These are phyloP conservation scores for Phytophthora uliginosa DNA, from an alignment of 352 stramenopile species.

Conservation along the genomic window DNA sequence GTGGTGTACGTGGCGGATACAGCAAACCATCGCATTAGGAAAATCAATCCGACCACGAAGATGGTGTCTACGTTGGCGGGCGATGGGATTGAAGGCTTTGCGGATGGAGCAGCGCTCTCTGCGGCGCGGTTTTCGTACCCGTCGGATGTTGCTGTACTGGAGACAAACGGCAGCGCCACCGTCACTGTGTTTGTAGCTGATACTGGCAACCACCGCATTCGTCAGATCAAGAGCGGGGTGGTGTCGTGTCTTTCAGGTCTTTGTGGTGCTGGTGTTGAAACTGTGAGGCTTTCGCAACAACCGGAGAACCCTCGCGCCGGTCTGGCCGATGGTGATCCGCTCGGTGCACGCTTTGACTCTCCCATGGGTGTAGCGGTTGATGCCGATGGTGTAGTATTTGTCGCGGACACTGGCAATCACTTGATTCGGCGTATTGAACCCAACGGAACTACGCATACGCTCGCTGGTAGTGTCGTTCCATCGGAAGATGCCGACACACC, in stretches of 20 bases:
- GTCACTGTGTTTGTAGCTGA: conserved; percentile 79
- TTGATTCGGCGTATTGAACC: conserved; percentile 90
- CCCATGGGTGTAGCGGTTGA: conserved; percentile 92
- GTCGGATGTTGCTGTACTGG: conserved; percentile 71
- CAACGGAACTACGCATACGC: conserved; percentile 67
- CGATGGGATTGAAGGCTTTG: conserved; percentile 54
- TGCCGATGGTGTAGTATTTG: conserved; percentile 87
- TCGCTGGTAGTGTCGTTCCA: conserved; percentile 68
- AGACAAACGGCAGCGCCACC: conserved; percentile 40
- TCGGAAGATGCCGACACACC: conserved; percentile 75
- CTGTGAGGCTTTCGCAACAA: conserved; percentile 38
- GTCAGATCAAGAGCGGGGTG: conserved; percentile 65
- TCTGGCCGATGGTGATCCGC: conserved; percentile 87
- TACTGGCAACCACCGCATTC: conserved; percentile 88
- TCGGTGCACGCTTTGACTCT: conserved; percentile 91
- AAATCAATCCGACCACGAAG: conserved; percentile 64
- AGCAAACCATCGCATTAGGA: conserved; percentile 94
- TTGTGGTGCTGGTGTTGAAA: conserved; percentile 86
- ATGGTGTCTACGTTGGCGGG: conserved; percentile 68
- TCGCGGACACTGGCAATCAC: conserved; percentile 98
- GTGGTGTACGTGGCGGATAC: conserved; percentile 97
- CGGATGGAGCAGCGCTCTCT: conserved; percentile 50
- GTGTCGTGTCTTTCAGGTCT: conserved; percentile 92
- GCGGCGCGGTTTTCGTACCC: conserved; percentile 75
- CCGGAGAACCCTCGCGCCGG: conserved; percentile 83